Evolutionary conservation across 2,329 filamentous ascomycete genomes (phyloP), one percentile per base, ranked within the genome.

Genomic region (Ophiostoma angusticollis): DNA sequence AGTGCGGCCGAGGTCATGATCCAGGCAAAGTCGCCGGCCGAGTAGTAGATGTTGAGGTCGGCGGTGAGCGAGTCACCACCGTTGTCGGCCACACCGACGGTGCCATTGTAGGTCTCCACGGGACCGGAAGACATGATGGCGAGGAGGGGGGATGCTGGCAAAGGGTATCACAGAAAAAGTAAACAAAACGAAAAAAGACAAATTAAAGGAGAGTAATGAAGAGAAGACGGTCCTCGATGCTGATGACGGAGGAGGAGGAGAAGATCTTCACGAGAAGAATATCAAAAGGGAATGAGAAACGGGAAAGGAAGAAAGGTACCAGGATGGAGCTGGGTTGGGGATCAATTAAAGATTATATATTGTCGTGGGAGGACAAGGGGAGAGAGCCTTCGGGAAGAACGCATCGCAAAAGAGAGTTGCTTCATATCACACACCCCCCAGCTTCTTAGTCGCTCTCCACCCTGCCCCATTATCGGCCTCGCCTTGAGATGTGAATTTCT

Each of bases 1-100:
- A 94, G 70, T 6, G 84, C 85, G 2, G 84, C 86, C 21, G 82
- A 70, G 16, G 75, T 80, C 50, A 93, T 75, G 61, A 93, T 74
- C 79, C 84, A 94, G 41, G 80, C 74, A 53, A 93, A 76, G 62
- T 93, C 77, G 54, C 85, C 86, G 43, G 78, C 71, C 79, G 44
- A 37, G 63, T 93, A 94, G 61, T 75, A 93, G 51, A 87, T 64
- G 60, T 94, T 94, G 49, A 93, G 70, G 59, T 94, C 74, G 43
- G 74, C 59, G 68, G 62, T 77, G 62, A 63, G 53, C 37, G 68
- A 68, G 55, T 68, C 67, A 42, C 71, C 71, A 46, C 61, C 58
- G 24, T 27, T 45, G 53, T 71, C 60, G 52, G 70, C 68, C 47
- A 53, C 52, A 42, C 59, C 68, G 22, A 51, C 51, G 39, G 64